Base-by-base conservation (phyloP, 345 rosid genomes). In the Gossypioides kirkii region DNA sequence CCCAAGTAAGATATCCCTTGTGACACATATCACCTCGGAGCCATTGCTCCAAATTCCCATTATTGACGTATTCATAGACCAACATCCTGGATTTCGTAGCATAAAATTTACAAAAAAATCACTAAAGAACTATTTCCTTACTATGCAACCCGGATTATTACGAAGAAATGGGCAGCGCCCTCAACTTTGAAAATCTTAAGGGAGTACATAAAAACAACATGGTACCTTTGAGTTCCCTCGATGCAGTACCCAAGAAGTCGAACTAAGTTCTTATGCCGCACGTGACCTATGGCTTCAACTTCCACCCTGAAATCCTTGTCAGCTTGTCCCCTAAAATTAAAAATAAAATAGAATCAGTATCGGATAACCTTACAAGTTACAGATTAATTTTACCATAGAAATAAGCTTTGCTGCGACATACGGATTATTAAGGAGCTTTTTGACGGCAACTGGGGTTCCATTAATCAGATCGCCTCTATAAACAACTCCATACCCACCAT, bases 31-130 rank as follows among this genome's bases (percentile, higher is more conserved):
- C 96, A 67, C 98, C 97, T 42, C 86, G 93, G 42, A 94, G 92
- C 98, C 97, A 94, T 71, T 91, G 97, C 80, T 94, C 98, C 71
- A 94, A 85, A 85, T 94, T 94, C 63, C 98, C 97, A 75, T 94
- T 91, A 82, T 87, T 86, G 79, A 94, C 91, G 78, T 85, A 91
- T 83, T 94, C 98, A 62, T 94, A 94, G 47, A 94, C 92, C 81
- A 91, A 78, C 80, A 91, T 65, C 87, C 97, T 93, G 81, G 43
- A 71, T 36, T 66, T 76, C 26, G 59, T 55, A 3, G 62, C 42
- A 73, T n/a, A 46, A 58, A 76, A 46, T 7, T 54, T 12, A 43
- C 38, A 26, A 65, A 69, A 65, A 20, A 10, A 49, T 36, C 17
- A 14, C 43, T 42, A 66, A 47, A 72, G 41, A 28, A 45, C 9